These are phyloP conservation scores for Moricandia arvensis DNA, from an alignment of 345 rosid genomes.

Conservation along the genomic window DNA sequence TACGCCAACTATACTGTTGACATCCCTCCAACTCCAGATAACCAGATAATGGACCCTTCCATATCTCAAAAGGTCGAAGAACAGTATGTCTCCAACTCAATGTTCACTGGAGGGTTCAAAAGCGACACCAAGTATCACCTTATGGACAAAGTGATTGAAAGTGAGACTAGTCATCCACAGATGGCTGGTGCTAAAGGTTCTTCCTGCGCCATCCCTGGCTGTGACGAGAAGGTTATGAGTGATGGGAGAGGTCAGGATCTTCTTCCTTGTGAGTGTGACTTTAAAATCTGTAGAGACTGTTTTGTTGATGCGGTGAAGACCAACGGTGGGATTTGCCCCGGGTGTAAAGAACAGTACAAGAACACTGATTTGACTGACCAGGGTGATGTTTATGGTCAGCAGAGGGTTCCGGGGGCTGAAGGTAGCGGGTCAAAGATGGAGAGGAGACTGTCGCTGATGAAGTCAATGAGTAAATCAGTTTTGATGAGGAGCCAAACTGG, in stretches of 20 bases:
- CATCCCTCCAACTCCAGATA: conserved; percentile 94
- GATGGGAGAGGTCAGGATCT: conserved; percentile 81
- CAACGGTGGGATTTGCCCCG: conserved; percentile 86
- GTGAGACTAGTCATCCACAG: conserved; percentile 87
- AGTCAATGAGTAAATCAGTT: conserved; percentile 67
- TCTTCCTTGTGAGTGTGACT: conserved; percentile 96
- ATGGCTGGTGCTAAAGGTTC: conserved; percentile 98
- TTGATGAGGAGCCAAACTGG: conserved; percentile 95
- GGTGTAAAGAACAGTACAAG: conserved; percentile 87
- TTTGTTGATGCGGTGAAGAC: conserved; percentile 83
- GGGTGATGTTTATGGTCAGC: conserved; percentile 40
- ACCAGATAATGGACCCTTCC: conserved; percentile 90
- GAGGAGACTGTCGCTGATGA: conserved; percentile 90
- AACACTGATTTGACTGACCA: conserved; percentile 69
- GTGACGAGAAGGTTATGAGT: conserved; percentile 93
- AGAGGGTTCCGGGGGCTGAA: conserved; percentile 62
- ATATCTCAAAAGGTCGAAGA: conserved; percentile 94
- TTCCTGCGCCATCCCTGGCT: conserved; percentile 85
- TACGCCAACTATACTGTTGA: conserved; percentile 82
- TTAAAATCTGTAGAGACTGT: conserved; percentile 90
- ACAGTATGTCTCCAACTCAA: conserved; percentile 89
- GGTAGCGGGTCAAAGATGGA: conserved; percentile 73
- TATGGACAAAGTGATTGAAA: conserved; percentile 93
- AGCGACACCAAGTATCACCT: conserved; percentile 82
- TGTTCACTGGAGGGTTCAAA: conserved; percentile 92